Conservation (phyloP, 208 protist species). For the Entamoeba nuttalli region DNA sequence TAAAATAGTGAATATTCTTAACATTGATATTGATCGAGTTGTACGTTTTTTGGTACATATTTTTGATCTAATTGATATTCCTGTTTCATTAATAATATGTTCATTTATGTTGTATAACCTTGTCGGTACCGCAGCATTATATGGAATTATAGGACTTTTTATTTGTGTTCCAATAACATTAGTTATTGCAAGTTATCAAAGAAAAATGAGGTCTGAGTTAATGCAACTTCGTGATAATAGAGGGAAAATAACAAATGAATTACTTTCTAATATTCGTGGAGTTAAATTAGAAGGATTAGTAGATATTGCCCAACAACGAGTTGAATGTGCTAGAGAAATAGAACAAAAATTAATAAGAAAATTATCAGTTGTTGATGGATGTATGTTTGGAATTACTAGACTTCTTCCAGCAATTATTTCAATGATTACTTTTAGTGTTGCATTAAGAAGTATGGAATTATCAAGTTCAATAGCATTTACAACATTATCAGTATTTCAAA, state of each 20-base stretch:
- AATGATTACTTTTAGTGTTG: not conserved
- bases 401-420: not conserved
- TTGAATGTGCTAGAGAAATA: conserved; percentile 10
- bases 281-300: conserved; percentile 48
- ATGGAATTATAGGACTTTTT: conserved; percentile 38
- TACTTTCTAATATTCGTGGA: conserved; percentile 43
- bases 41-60: not conserved
- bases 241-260: conserved; percentile 38
- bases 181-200: not conserved
- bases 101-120: conserved; percentile 35
- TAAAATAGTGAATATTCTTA: not conserved
- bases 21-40: not conserved
- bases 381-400: not conserved
- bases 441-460: not conserved
- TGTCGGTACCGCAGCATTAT: conserved; percentile 32
- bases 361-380: not conserved
- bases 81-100: conserved; percentile 34
- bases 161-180: conserved; percentile 38
- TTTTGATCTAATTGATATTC: not conserved
- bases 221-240: conserved; percentile 33
- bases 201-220: not conserved
- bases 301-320: conserved; percentile 25
- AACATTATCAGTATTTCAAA: not conserved
- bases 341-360: not conserved
- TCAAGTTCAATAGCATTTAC: not conserved